Conservation (phyloP, 2,329 filamentous ascomycete species). For the Dactylellina cionopaga region DNA sequence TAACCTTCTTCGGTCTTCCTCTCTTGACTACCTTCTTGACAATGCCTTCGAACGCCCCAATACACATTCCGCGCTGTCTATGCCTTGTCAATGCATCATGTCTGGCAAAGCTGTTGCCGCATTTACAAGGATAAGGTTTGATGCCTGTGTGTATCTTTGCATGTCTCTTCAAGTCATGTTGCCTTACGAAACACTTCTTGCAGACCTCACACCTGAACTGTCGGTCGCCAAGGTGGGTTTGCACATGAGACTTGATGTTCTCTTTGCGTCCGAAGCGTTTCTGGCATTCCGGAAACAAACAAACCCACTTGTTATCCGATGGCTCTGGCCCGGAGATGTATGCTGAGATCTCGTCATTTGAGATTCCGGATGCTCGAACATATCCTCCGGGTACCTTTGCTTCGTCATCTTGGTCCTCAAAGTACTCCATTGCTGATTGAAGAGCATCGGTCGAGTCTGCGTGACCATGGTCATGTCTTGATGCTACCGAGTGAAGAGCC, state of each 20-base stretch:
- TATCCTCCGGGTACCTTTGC: constrained; percentile 43
- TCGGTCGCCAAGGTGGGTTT: constrained; percentile 95
- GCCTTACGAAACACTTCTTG: constrained; percentile 93
- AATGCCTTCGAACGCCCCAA: constrained; percentile 88
- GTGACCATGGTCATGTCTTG: constrained; percentile 26
- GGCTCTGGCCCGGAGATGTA: constrained; percentile 78
- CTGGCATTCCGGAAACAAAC: constrained; percentile 78
- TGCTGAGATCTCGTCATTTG: constrained; percentile 80
- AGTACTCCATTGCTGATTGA: constrained; percentile 9
- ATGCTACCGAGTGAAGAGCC: constrained; percentile 31
- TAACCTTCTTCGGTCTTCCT: constrained; percentile 61
- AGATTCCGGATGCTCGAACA: constrained; percentile 69
- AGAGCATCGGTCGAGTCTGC: constrained; percentile 9
- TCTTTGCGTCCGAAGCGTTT: constrained; percentile 97
- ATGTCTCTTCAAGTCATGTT: constrained; percentile 96
- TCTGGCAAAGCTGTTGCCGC: constrained; percentile 91
- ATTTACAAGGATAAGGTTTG: constrained; percentile 94
- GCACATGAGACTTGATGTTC: constrained; percentile 98
- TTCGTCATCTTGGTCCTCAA: constrained; percentile 45
- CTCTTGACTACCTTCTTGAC: constrained; percentile 75
- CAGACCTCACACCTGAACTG: constrained; percentile 95
- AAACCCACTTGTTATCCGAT: constrained; percentile 80
- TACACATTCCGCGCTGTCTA: constrained; percentile 94
- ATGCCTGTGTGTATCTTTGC: constrained; percentile 96
- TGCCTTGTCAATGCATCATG: constrained; percentile 95